These are phyloP conservation scores for Aspergillus sp. DNA, from an alignment of 2,329 filamentous ascomycete species.

Conservation along the genomic window DNA sequence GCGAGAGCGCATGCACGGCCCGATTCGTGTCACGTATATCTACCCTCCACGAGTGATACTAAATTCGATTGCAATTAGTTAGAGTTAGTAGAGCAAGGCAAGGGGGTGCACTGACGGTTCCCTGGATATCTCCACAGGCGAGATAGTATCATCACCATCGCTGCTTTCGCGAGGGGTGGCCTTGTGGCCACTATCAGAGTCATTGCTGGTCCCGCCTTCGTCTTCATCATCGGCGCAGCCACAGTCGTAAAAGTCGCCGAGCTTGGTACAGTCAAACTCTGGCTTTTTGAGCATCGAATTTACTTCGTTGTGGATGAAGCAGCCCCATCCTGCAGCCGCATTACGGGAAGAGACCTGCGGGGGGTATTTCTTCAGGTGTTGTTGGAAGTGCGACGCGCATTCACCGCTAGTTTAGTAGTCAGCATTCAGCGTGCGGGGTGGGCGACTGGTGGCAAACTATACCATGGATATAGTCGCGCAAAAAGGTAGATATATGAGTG, in stretches of 20 bases:
- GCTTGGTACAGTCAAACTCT: slow-evolving; percentile 63
- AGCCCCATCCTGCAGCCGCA: slow-evolving; percentile 65
- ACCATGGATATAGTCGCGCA: slow-evolving; percentile 65
- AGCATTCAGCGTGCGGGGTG: neutral
- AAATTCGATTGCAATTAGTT: slow-evolving; percentile 15
- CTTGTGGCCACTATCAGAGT: slow-evolving; percentile 11
- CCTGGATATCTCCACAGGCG: slow-evolving; percentile 36
- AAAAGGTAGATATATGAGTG: slow-evolving; percentile 64
- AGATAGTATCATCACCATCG: slow-evolving; percentile 6
- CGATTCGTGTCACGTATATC: neutral
- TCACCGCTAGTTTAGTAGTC: slow-evolving; percentile 52
- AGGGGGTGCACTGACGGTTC: slow-evolving; percentile 32
- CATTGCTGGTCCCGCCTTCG: slow-evolving; percentile 42
- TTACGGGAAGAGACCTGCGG: slow-evolving; percentile 63
- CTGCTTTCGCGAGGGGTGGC: slow-evolving; percentile 7
- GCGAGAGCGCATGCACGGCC: neutral
- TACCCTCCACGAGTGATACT: slow-evolving; percentile 31
- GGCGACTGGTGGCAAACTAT: slow-evolving; percentile 15
- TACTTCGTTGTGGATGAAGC: slow-evolving; percentile 66
- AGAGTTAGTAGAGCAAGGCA: slow-evolving; percentile 1
- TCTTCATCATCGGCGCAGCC: slow-evolving; percentile 61
- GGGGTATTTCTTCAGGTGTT: slow-evolving; percentile 61
- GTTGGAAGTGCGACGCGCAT: slow-evolving; percentile 64
- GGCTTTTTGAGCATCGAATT: slow-evolving; percentile 62
- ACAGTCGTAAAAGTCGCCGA: slow-evolving; percentile 68